Evolutionary conservation across 306 rosid species (phyloP).

Genomic region (Morella rubra): DNA sequence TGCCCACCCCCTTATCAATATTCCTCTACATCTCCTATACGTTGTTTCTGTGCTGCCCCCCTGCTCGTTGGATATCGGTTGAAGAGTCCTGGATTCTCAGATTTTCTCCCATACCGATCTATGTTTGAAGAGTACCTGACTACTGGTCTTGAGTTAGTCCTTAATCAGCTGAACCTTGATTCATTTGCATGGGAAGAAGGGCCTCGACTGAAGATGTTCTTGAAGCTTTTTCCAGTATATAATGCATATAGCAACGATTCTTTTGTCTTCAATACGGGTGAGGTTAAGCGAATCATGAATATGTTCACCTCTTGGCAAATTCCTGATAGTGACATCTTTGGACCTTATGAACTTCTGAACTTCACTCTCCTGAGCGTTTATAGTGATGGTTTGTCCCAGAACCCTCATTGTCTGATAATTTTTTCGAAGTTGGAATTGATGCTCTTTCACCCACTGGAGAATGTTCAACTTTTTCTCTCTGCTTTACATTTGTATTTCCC

Average conservation of each 20-base stretch:
- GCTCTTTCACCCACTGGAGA: conserved; percentile 18
- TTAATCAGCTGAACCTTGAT: conserved; percentile 55
- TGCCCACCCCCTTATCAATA: conserved; percentile 72
- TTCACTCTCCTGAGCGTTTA: conserved; percentile 58
- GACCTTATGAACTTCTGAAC: conserved; percentile 88
- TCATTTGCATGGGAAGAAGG: conserved; percentile 69
- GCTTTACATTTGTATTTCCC: conserved; percentile 4
- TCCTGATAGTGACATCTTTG: conserved; percentile 53
- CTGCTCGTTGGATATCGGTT: conserved; percentile 73
- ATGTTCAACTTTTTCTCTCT: conserved; percentile 6
- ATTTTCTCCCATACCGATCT: conserved; percentile 57
- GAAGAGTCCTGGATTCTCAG: conserved; percentile 88
- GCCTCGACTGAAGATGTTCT: conserved; percentile 69
- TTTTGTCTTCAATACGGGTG: conserved; percentile 43
- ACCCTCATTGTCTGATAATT: conserved; percentile 31
- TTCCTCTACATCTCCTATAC: conserved; percentile 44
- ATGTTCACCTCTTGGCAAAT: conserved; percentile 52
- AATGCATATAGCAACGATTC: conserved; percentile 17
- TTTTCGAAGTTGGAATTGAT: conserved; percentile 19
- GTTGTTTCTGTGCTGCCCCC: conserved; percentile 82
- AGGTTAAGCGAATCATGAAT: conserved; percentile 44
- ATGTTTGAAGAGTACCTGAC: conserved; percentile 49
- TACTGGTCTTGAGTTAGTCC: conserved; percentile 43
- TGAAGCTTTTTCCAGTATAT: conserved; percentile 67
- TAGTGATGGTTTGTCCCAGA: conserved; percentile 45